A percentile compares a stretch with the other conserved stretches of the same genome.
phyloP scores from a whole-genome alignment of 352 stramenopile species.

The Bremia lactucae region DNA sequence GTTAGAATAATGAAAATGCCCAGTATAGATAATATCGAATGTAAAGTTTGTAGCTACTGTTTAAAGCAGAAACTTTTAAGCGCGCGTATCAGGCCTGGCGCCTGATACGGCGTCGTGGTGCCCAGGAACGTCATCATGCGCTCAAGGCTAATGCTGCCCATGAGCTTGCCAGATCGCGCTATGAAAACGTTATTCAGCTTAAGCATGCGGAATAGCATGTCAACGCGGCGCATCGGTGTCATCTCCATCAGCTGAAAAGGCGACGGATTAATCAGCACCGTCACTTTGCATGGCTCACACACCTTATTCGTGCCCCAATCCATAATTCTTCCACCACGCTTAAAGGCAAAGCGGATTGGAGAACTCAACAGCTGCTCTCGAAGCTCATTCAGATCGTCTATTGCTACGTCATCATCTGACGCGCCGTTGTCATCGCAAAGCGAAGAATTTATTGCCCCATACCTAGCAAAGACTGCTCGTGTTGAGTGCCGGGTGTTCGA shows the following conservation, averaged over 20 bases:
- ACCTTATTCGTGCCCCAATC: slow-evolving; percentile 63
- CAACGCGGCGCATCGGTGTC: slow-evolving; percentile 73
- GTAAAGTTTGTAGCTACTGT: too few species aligned
- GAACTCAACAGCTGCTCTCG: slow-evolving; percentile 29
- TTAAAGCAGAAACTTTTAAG: slow-evolving; percentile 26
- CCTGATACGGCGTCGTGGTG: slow-evolving; percentile 49
- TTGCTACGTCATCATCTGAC: slow-evolving; percentile 4
- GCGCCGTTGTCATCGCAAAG: slow-evolving; percentile 3
- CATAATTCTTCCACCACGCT: slow-evolving; percentile 62
- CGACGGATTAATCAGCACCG: slow-evolving; percentile 64
- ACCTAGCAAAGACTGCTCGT: slow-evolving; percentile 8
- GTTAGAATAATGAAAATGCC: too few species aligned
- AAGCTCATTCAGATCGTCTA: slow-evolving; percentile 9
- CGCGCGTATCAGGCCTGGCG: slow-evolving; percentile 41
- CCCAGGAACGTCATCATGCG: slow-evolving; percentile 75
- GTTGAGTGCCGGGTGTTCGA: slow-evolving; percentile 1
- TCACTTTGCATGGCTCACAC: slow-evolving; percentile 50
- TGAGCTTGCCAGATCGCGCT: slow-evolving; percentile 61
- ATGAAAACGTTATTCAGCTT: slow-evolving; percentile 86
- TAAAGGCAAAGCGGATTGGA: slow-evolving; percentile 60
- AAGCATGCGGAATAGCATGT: slow-evolving; percentile 83
- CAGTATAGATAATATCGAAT: too few species aligned
- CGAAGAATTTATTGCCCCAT: slow-evolving; percentile 17
- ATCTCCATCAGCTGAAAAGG: slow-evolving; percentile 80
- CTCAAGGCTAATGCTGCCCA: slow-evolving; percentile 68